Evolutionary conservation across 2,329 filamentous ascomycete genomes (phyloP).

Genomic region (Colletotrichum endophyticum): DNA sequence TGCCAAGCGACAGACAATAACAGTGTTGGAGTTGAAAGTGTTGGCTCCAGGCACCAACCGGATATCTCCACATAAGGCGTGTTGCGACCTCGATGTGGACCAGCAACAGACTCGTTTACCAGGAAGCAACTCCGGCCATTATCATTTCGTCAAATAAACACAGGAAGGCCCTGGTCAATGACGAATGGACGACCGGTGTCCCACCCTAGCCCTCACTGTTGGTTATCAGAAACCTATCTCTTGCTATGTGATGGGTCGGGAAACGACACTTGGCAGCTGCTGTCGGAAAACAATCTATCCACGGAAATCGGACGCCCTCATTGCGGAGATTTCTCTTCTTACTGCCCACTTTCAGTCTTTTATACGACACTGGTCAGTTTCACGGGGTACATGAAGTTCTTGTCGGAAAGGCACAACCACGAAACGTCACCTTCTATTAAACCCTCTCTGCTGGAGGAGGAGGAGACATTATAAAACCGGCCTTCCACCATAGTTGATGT

Average conservation of each 20-base stretch:
- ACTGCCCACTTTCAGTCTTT: background rate
- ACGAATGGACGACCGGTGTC: background rate
- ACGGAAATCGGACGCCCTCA: background rate
- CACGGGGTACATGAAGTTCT: background rate
- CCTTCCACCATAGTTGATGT: background rate
- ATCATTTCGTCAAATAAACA: rapidly evolving
- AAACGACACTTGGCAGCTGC: background rate
- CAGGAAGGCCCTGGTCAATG: rapidly evolving
- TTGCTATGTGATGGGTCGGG: rapidly evolving
- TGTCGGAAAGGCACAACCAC: background rate
- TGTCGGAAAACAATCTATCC: background rate
- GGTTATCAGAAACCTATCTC: rapidly evolving
- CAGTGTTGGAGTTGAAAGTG: rapidly evolving
- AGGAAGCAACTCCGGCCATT: background rate
- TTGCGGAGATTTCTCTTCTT: background rate
- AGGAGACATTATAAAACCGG: rapidly evolving
- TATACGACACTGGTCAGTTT: background rate
- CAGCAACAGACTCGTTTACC: rapidly evolving
- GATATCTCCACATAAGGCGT: background rate
- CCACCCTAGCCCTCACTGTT: background rate
- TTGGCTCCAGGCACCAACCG: background rate
- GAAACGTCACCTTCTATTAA: too few species aligned
- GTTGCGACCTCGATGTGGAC: background rate
- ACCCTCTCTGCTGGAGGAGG: too few species aligned
- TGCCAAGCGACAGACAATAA: background rate